phyloP scores from a whole-genome alignment of 768 basidiomycete species.

The Mycena kentingensis region DNA sequence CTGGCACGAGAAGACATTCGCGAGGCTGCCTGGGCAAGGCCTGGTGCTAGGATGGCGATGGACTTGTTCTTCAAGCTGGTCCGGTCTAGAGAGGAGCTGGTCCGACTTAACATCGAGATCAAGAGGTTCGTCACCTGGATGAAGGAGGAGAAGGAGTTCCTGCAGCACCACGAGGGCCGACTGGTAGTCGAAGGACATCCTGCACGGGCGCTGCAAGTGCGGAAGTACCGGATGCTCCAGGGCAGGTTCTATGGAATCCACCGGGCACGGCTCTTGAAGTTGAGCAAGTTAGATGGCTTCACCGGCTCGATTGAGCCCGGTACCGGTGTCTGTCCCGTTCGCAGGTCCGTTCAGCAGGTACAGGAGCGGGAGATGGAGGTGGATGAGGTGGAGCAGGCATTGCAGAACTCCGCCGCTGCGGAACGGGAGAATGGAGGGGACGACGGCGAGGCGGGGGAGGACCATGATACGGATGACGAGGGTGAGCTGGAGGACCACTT shows the following conservation, averaged over 20 bases:
- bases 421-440: neutral
- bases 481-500: neutral
- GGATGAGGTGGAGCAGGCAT: neutral
- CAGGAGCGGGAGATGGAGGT: neutral
- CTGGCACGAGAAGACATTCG: conserved; percentile 3
- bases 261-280: neutral
- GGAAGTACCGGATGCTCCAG: conserved; percentile 2
- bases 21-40: conserved; percentile 8
- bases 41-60: conserved; percentile 1
- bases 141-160: conserved; percentile 9
- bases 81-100: conserved; percentile 22
- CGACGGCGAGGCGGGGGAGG: neutral
- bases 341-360: neutral
- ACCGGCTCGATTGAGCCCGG: conserved; percentile 11
- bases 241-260: conserved; percentile 5
- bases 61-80: conserved; percentile 14
- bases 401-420: neutral
- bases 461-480: neutral
- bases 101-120: conserved; percentile 10
- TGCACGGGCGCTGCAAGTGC: conserved; percentile 8
- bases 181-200: neutral
- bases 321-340: neutral
- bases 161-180: neutral
- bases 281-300: conserved; percentile 4
- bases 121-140: conserved; percentile 12